These are phyloP conservation scores for Naganishia antarctica DNA, from an alignment of 768 basidiomycete species.

Conservation along the genomic window DNA sequence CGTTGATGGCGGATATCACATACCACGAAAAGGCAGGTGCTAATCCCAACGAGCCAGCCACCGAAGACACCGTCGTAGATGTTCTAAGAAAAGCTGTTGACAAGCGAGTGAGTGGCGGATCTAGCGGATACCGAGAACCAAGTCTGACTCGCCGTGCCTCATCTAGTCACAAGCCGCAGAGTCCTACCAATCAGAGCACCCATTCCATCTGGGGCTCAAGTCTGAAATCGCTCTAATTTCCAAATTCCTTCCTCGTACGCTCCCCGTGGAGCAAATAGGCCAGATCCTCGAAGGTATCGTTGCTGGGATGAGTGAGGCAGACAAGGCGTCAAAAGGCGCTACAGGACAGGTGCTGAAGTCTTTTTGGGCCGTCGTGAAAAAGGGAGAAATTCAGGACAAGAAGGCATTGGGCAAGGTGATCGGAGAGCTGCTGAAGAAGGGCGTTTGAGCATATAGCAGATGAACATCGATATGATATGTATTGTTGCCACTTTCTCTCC, in stretches of 20 bases:
- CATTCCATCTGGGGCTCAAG: slow-evolving; percentile 36
- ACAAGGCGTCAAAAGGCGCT: slow-evolving; percentile 34
- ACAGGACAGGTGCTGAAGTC: slow-evolving; percentile 41
- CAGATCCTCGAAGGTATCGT: slow-evolving; percentile 35
- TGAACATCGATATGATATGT: neutral
- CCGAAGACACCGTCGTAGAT: slow-evolving; percentile 38
- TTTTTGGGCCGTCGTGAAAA: slow-evolving; percentile 43
- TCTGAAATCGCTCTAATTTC: slow-evolving; percentile 41
- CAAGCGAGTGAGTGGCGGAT: slow-evolving; percentile 38
- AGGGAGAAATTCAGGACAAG: slow-evolving; percentile 40
- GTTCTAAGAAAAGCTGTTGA: slow-evolving; percentile 43
- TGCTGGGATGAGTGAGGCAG: slow-evolving; percentile 30
- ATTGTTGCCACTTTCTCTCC: neutral
- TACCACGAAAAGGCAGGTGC: slow-evolving; percentile 42
- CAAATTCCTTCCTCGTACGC: slow-evolving; percentile 38
- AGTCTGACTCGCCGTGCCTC: neutral
- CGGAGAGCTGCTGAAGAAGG: slow-evolving; percentile 40
- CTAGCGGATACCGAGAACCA: no score
- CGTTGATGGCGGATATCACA: slow-evolving; percentile 44
- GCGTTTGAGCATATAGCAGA: neutral
- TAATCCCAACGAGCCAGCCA: slow-evolving; percentile 39
- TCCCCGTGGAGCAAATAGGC: slow-evolving; percentile 32
- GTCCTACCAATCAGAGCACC: slow-evolving; percentile 38
- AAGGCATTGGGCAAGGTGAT: slow-evolving; percentile 45
- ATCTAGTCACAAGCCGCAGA: slow-evolving; percentile 41